These are phyloP conservation scores for Ballota nigra DNA, from an alignment of 257 asterid genomes.

Conservation along the genomic window DNA sequence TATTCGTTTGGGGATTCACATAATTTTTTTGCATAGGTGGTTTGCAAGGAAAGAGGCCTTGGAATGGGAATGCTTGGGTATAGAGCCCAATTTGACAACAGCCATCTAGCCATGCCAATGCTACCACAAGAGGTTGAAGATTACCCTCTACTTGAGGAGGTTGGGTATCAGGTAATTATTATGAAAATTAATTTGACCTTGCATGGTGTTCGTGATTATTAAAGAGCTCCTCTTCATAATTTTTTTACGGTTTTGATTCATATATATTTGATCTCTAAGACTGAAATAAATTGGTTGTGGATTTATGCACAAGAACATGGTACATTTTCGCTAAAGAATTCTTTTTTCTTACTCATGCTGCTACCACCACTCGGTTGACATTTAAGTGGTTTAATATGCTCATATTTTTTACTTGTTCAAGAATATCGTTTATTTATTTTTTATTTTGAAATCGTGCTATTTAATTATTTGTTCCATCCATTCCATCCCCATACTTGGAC, in stretches of 20 bases:
- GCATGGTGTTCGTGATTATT: not conserved
- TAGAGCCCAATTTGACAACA: slow-evolving; percentile 49
- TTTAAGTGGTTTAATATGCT: not conserved
- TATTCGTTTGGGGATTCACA: slow-evolving; percentile 7
- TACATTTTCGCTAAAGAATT: not conserved
- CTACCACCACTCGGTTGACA: not conserved
- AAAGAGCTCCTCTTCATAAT: not conserved
- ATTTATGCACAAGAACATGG: not conserved
- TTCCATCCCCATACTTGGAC: not conserved
- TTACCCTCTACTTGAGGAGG: slow-evolving; percentile 50
- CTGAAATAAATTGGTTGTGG: not conserved
- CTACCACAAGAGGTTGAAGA: slow-evolving; percentile 44
- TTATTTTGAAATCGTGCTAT: not conserved
- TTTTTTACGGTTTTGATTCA: too few relatives aligned
- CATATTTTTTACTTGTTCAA: not conserved
- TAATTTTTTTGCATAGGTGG: slow-evolving; percentile 53
- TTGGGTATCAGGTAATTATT: slow-evolving; percentile 46
- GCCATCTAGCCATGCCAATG: slow-evolving; percentile 29
- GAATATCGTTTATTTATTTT: not conserved
- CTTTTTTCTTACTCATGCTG: not conserved
- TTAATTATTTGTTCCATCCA: not conserved
- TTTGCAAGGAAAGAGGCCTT: slow-evolving; percentile 94
- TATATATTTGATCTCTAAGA: not conserved
- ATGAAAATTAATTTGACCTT: not conserved
- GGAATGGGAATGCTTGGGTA: slow-evolving; percentile 74